phyloP scores from a whole-genome alignment of 352 stramenopile genomes.

The Pythium folliculosum region DNA sequence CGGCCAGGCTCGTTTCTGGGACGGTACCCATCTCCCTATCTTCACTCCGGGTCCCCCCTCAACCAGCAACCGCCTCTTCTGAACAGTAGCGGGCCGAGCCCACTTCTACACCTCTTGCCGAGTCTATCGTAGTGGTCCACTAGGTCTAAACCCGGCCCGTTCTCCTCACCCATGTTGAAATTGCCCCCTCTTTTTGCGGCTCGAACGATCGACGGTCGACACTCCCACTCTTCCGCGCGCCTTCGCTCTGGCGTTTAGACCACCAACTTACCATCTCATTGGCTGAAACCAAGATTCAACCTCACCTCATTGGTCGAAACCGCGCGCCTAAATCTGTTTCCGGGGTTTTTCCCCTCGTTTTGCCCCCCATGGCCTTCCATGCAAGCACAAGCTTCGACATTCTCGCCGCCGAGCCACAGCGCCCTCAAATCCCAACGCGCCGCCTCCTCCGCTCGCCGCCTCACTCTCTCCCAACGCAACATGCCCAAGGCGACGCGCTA shows the following conservation, averaged over 20 bases:
- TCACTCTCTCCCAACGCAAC: not conserved
- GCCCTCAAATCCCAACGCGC: conserved; percentile 1
- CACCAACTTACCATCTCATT: conserved; percentile 9
- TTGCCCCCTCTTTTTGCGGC: conserved; percentile 6
- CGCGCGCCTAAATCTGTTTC: not conserved
- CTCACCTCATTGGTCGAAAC: conserved; percentile 18
- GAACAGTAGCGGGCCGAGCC: conserved; percentile 9
- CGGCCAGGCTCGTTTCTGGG: not conserved
- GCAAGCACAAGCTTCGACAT: not conserved
- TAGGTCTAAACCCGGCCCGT: conserved; percentile 2
- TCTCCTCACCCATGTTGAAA: conserved; percentile 16
- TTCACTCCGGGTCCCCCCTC: conserved; percentile 6
- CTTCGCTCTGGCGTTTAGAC: conserved; percentile 15
- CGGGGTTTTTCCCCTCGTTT: not conserved
- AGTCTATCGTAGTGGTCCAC: conserved; percentile 5
- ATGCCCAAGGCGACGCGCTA: conserved; percentile 29
- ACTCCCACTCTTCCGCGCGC: conserved; percentile 21
- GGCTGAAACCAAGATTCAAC: conserved; percentile 33
- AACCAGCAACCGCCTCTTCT: conserved; percentile 20
- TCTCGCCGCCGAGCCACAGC: not conserved
- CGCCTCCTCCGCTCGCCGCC: not conserved
- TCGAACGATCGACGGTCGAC: not conserved
- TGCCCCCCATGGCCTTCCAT: not conserved
- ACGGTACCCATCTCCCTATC: conserved; percentile 3
- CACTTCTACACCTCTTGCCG: not conserved